phyloP scores from a whole-genome alignment of 2,329 filamentous ascomycete genomes.

The Thelonectria discophora region DNA sequence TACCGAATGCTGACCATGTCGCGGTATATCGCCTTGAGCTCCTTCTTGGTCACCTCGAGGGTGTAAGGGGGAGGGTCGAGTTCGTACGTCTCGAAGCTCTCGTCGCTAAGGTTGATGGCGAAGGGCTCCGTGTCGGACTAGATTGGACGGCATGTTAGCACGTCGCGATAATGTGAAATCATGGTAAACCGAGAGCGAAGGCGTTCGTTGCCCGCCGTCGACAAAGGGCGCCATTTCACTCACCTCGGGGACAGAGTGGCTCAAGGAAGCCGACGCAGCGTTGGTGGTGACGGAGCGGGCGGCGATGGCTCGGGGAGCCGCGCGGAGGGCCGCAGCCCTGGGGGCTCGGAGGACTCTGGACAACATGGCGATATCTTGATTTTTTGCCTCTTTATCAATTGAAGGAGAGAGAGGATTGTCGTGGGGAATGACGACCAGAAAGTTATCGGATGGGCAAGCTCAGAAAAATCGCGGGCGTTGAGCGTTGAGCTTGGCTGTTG shows the following conservation, averaged over 20 bases:
- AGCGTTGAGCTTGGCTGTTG: constrained; percentile 54
- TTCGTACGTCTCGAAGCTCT: constrained; percentile 99
- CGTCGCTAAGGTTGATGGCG: constrained; percentile 90
- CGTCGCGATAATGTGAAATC: too few species aligned
- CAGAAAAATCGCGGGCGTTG: constrained; percentile 57
- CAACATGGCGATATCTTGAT: constrained; percentile 67
- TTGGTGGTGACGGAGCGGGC: constrained; percentile 91
- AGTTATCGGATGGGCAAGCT: constrained; percentile 47
- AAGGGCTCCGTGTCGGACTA: constrained; percentile 96
- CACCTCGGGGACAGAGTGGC: constrained; percentile 71
- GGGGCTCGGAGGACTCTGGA: constrained; percentile 72
- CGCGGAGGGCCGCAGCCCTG: constrained; percentile 67
- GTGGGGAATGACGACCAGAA: constrained; percentile 43
- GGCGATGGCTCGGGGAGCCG: constrained; percentile 56
- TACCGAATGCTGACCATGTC: constrained; percentile 97
- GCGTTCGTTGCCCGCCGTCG: constrained; percentile 18
- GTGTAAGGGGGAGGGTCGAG: constrained; percentile 95
- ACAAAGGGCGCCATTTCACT: constrained; percentile 43
- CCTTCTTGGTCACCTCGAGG: constrained; percentile 92
- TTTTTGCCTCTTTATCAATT: constrained; percentile 47
- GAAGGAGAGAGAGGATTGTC: constrained; percentile 43
- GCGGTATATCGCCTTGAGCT: constrained; percentile 98
- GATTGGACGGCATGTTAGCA: constrained; percentile 32
- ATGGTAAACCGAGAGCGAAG: too few species aligned
- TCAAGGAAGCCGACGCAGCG: constrained; percentile 89